Base-by-base conservation (phyloP, 2,329 filamentous ascomycete genomes). In the Colletotrichum magnum region DNA sequence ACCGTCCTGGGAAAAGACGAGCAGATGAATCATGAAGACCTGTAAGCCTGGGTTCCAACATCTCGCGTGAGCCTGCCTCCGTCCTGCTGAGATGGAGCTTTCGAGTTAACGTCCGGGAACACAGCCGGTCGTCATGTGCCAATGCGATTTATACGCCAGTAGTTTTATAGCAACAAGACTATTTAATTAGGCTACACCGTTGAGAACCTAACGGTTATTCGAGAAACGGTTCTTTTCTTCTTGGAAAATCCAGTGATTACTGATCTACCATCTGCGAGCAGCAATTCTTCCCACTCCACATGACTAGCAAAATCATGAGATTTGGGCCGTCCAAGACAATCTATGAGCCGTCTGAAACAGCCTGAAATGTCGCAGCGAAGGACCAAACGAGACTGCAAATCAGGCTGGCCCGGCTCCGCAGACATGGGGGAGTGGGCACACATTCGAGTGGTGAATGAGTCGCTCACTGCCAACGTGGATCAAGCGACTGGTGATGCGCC, bases 331-430 rank as follows among this genome's bases (percentile, higher is more conserved):
- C 41, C 58, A 43, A 43, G 39, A 52, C 32, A 6, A 41, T 54
- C 41, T 48, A 21, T 21, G 5, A 15, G 6, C 7, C 26, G 16
- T 58, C 50, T 54, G 59, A 62, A 54, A 62, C 59, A 54, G 59
- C 50, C 59, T 54, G 50, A 47, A 36, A 53, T 62, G 59, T 62
- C 50, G 50, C 59, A 62, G 36, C 50, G 59, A 24, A 12, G 39
- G n/a, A 36, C 39, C 26, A 62, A 54, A 53, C 50, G 59, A 47
- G 50, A 62, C 59, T 54, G 59, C 39, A 62, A 54, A 53, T 62
- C 48, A 62, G n/a, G 58, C 39, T 62, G 50, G 36, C n/a, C 39
- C 48, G 50, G 58, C 58, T 47, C 59, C 59, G 59, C 59, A 45
- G 24, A 6, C 45, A 39, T 39, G 50, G 39, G 51, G 39, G 15